Conservation (phyloP, 2,329 filamentous ascomycete genomes). For the Fusarium buxicola region DNA sequence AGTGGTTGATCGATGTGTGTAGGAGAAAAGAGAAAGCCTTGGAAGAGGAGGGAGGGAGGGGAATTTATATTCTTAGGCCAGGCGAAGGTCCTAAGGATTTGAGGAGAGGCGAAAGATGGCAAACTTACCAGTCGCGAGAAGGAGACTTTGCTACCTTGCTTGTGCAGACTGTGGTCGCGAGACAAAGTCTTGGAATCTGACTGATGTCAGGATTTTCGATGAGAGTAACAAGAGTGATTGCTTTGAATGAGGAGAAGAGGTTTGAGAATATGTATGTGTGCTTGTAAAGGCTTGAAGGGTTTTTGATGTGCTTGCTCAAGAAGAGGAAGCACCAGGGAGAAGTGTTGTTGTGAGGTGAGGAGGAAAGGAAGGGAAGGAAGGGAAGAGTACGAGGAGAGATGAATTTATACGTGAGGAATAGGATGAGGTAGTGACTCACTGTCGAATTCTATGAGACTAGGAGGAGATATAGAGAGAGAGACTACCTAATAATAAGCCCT, state of each 20-base stretch:
- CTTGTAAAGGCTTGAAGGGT: slow-evolving; percentile 1
- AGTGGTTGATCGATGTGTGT: slow-evolving; percentile 3
- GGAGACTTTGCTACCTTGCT: slow-evolving; percentile 5
- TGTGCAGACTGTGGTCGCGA: neutral
- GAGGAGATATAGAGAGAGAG: neutral
- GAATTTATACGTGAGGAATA: slow-evolving; percentile 11
- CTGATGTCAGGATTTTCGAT: slow-evolving; percentile 16
- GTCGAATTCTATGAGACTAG: neutral
- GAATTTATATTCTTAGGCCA: slow-evolving; percentile 3
- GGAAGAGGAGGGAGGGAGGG: slow-evolving; percentile 1
- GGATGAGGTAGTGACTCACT: slow-evolving; percentile 30
- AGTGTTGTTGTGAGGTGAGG: slow-evolving; percentile 15
- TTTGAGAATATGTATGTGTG: neutral
- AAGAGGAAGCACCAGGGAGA: slow-evolving; percentile 12
- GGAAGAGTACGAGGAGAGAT: slow-evolving; percentile 5
- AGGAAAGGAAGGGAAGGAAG: slow-evolving; percentile 8
- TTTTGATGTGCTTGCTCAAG: slow-evolving; percentile 18
- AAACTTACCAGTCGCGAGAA: slow-evolving; percentile 22
- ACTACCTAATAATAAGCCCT: neutral
- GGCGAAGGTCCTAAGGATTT: neutral
- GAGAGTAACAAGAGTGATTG: neutral
- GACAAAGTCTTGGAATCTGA: slow-evolving; percentile 15
- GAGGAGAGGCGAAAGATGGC: neutral
- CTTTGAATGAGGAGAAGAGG: neutral
- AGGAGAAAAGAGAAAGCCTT: slow-evolving; percentile 1